A percentile compares a stretch with the other conserved stretches of the same genome.
These are phyloP conservation scores for Aspergillus floridensis DNA, from an alignment of 2,329 filamentous ascomycete species.

Conservation along the genomic window DNA sequence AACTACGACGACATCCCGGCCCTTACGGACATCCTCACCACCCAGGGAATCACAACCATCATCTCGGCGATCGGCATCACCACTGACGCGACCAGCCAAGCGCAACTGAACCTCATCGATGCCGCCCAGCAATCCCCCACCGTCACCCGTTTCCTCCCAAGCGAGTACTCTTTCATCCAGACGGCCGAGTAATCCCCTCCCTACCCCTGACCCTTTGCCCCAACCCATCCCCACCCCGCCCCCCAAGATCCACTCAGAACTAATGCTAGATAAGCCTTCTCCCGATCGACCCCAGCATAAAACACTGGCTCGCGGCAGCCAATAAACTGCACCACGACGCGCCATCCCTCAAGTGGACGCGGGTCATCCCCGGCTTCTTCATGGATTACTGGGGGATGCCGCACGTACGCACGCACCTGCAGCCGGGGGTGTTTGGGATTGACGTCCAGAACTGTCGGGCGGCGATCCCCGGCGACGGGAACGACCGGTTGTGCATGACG, in stretches of 20 bases:
- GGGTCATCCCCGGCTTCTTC: slow-evolving; percentile 45
- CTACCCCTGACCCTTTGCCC: background rate
- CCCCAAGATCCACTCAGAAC: too few relatives aligned
- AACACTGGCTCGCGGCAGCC: slow-evolving; percentile 29
- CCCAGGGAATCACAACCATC: slow-evolving; percentile 45
- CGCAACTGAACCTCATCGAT: slow-evolving; percentile 46
- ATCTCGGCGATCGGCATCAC: slow-evolving; percentile 44
- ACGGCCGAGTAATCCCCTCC: slow-evolving; percentile 28
- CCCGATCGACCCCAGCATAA: slow-evolving; percentile 29
- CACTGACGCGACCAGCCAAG: slow-evolving; percentile 26
- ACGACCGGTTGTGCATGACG: slow-evolving; percentile 47
- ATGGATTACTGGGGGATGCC: slow-evolving; percentile 49
- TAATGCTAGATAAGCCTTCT: too few relatives aligned
- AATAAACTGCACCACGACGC: slow-evolving; percentile 32
- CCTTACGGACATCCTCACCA: slow-evolving; percentile 29
- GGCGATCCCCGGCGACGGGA: slow-evolving; percentile 51
- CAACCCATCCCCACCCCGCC: too few relatives aligned
- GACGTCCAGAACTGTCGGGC: slow-evolving; percentile 48
- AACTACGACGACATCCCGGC: slow-evolving; percentile 35
- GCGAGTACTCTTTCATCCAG: slow-evolving; percentile 41
- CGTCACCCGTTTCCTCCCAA: slow-evolving; percentile 46
- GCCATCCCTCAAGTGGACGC: slow-evolving; percentile 37
- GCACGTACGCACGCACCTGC: slow-evolving; percentile 38
- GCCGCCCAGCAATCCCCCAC: slow-evolving; percentile 41
- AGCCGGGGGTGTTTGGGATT: slow-evolving; percentile 42